phyloP scores from a whole-genome alignment of 2,329 filamentous ascomycete genomes.

The Phaeosphaeria sp. region DNA sequence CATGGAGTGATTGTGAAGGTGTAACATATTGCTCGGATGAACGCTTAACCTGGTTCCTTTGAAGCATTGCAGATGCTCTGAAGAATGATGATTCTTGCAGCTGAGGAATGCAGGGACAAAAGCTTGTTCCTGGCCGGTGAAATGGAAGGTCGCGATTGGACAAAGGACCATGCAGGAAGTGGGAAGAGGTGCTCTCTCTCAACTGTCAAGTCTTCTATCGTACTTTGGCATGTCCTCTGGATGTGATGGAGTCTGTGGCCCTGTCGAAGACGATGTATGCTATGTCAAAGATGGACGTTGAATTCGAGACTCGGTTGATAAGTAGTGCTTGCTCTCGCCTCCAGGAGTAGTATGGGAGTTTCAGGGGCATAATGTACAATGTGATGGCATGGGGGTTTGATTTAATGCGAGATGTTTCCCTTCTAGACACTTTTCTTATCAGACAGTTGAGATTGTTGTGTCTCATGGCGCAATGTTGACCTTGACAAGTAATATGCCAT shows the following conservation, averaged over 20 bases:
- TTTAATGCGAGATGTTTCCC: no score
- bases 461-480: no score
- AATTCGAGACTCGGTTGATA: no score
- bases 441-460: no score
- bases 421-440: no score
- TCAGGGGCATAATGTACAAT: no score
- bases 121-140: constrained; percentile 27
- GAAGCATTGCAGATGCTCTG: neutral
- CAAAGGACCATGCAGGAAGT: constrained; percentile 3
- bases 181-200: neutral
- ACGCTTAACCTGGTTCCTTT: neutral
- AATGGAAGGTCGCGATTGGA: neutral
- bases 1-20: neutral
- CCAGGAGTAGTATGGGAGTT: no score
- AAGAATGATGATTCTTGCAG: neutral
- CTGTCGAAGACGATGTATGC: no score
- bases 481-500: no score
- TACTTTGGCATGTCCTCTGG: neutral
- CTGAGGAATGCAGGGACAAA: constrained; percentile 2
- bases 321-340: no score
- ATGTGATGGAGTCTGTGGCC: neutral
- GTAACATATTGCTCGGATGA: neutral
- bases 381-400: no score
- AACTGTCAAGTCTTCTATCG: neutral
- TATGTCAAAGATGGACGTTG: neutral